A percentile compares a stretch with the other conserved stretches of the same genome.
These are phyloP conservation scores for Ogataea zsoltii DNA, from an alignment of 805 yeast genomes.

Conservation along the genomic window DNA sequence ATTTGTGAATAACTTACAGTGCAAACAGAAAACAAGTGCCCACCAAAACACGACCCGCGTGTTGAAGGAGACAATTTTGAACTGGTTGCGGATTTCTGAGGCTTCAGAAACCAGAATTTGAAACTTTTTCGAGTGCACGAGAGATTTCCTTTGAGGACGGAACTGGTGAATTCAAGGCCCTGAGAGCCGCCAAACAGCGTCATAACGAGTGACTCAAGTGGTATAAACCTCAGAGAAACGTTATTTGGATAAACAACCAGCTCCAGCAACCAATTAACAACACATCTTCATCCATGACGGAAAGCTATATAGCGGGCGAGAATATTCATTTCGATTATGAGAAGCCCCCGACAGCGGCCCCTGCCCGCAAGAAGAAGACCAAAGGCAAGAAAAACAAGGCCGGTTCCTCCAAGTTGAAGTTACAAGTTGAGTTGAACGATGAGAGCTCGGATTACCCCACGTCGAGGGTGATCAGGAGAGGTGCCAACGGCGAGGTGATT, in stretches of 20 bases:
- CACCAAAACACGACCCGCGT: neutral
- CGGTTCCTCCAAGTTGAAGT: slow-evolving; percentile 13
- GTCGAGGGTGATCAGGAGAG: slow-evolving; percentile 69
- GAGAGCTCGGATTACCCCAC: slow-evolving; percentile 68
- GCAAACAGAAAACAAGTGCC: neutral
- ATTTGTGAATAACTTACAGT: neutral
- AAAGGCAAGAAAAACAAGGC: slow-evolving; percentile 20
- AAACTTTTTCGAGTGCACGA: no score
- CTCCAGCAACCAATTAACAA: no score
- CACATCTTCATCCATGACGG: slow-evolving; percentile 9
- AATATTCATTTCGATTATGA: slow-evolving; percentile 33
- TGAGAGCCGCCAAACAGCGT: no score
- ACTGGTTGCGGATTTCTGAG: neutral
- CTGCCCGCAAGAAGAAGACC: slow-evolving; percentile 14
- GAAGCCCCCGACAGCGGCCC: slow-evolving; percentile 1
- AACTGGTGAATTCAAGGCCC: no score
- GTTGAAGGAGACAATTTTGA: neutral
- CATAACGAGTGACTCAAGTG: no score
- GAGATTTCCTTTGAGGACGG: no score
- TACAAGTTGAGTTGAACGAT: slow-evolving; percentile 50
- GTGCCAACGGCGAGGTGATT: slow-evolving; percentile 69
- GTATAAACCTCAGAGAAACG: no score
- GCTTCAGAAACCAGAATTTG: no score
- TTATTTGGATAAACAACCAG: no score
- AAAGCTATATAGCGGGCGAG: slow-evolving; percentile 31